phyloP scores from a whole-genome alignment of 768 basidiomycete genomes.

The Arthromyces matolae region DNA sequence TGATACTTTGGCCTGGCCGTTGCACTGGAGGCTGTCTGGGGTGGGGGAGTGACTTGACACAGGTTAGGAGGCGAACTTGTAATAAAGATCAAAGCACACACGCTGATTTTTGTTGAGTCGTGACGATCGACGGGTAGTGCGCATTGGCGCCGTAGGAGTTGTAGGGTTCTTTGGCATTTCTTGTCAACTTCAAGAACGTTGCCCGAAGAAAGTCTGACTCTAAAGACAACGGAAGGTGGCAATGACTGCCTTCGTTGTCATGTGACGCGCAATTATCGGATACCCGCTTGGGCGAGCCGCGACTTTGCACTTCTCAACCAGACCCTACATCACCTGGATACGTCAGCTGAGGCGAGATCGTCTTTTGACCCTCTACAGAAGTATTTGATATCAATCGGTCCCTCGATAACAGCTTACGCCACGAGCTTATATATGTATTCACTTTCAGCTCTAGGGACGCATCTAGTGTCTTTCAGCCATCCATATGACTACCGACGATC shows the following conservation, averaged over 20 bases:
- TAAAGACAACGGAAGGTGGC: not conserved
- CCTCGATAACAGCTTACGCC: not conserved
- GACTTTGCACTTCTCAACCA: not conserved
- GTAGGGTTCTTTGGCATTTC: conserved; percentile 20
- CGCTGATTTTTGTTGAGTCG: conserved; percentile 24
- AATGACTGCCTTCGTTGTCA: not conserved
- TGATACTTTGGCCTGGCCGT: conserved; percentile 9
- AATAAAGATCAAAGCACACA: no score
- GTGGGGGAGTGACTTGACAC: conserved; percentile 7
- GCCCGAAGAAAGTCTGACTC: no score
- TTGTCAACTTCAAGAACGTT: no score
- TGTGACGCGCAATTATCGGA: conserved; percentile 2
- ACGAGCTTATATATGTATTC: not conserved
- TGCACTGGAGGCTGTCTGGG: conserved; percentile 5
- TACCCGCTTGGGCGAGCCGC: not conserved
- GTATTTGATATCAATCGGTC: conserved; percentile 10
- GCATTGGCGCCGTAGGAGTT: conserved; percentile 2
- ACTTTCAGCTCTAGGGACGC: no score
- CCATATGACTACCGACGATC: no score
- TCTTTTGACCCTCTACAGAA: no score
- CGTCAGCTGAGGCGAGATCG: no score
- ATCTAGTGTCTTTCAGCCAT: no score
- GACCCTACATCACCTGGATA: no score
- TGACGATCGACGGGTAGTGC: conserved; percentile 25
- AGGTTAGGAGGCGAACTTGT: no score